Evolutionary conservation across 2,329 filamentous ascomycete genomes (phyloP), one percentile per base, ranked within the genome.

Genomic region (Apiospora koreana): DNA sequence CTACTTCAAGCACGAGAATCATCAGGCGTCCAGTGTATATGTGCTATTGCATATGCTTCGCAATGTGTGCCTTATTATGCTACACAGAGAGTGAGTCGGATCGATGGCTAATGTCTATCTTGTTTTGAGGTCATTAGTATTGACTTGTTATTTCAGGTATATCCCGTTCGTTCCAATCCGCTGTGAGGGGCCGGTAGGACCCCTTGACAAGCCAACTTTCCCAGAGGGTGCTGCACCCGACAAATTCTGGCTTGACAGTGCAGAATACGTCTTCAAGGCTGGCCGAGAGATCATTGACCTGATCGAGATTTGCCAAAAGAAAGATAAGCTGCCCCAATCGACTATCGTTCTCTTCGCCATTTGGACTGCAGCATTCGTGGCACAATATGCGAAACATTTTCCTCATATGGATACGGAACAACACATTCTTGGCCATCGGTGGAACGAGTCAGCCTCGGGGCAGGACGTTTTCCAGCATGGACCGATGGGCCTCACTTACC

Each of bases 21-120:
- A 88, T 69, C 86, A 88, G 54, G 88, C 88, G 1, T 88, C 88
- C 1, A 90, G 89, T 64, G 86, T 87, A 9, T 94, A 91, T 75
- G 87, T 90, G 12, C 85, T 92, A 3, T 81, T 94, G 69, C 92
- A 94, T 75, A 89, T 90, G 74, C 85, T 93, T 0, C 87, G 89
- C 71, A 86, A 87, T 1, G 82, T 93, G 2, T 93, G 89, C 76
- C 85, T 87, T 69, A 90, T 94, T 72, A 89, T 92, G 81, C 83
- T 93, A 38, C 89, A 92, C 75, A 85, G 91, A 72, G 90, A 93
- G 77, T 92, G 65, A 68, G 70, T 43, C 21, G 8, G 14, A 28
- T 21, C 23, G 48, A 38, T 38, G 31, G 28, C 18, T 7, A 8
- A 62, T 38, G 18, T 8, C 31, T n/a, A 62, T 38, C 8, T 14